Conservation (phyloP, 1,284 basidiomycete genomes). For the Agroathelia rolfsii region DNA sequence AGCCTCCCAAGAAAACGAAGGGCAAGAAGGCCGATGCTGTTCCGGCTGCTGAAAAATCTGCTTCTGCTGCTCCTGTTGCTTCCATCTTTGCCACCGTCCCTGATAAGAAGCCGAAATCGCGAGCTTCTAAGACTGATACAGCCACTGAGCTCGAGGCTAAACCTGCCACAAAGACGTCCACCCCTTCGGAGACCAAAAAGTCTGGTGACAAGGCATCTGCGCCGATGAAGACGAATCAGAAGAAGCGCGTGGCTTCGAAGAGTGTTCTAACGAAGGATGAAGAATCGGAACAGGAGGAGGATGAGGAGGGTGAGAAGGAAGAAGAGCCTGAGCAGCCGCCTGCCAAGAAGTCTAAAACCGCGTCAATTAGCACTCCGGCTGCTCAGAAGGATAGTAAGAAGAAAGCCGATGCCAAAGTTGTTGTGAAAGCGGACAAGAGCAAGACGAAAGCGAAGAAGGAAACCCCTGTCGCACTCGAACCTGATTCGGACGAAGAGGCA, state of each 20-base stretch:
- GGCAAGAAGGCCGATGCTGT: slow-evolving; percentile 2
- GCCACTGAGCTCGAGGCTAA: neutral
- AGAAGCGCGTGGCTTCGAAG: no score
- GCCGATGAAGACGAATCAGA: no score
- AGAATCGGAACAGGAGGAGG: no score
- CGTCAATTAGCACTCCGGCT: no score
- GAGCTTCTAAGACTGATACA: neutral
- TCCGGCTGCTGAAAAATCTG: neutral
- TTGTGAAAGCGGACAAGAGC: slow-evolving; percentile 7
- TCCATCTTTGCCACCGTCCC: neutral
- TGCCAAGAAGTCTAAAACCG: no score
- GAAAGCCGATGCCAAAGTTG: no score
- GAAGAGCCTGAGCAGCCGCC: no score
- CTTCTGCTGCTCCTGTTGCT: neutral
- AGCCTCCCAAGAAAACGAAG: slow-evolving; percentile 14
- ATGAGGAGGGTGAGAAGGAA: slow-evolving; percentile 1
- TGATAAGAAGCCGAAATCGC: neutral
- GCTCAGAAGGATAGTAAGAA: no score
- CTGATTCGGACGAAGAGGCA: slow-evolving; percentile 12
- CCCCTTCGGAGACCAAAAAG: slow-evolving; percentile 3
- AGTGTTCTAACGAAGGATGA: no score
- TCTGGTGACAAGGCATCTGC: no score
- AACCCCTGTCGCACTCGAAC: slow-evolving; percentile 7
- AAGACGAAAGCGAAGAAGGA: slow-evolving; percentile 6
- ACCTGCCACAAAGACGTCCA: neutral